These are phyloP conservation scores for Apium graveolens DNA, from an alignment of 129 eudicot genomes.

Conservation along the genomic window DNA sequence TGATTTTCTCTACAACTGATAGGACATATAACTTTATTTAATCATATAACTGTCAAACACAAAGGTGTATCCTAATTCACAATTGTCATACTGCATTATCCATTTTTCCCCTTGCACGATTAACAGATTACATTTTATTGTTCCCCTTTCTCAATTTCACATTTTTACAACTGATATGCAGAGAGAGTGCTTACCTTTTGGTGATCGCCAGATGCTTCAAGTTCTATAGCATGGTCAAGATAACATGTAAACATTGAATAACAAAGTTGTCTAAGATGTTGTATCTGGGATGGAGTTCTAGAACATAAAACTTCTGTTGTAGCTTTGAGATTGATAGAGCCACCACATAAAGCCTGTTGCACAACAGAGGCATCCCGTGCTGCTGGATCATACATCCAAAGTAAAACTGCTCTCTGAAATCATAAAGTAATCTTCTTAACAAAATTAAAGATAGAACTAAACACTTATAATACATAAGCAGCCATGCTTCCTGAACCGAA, in stretches of 20 bases:
- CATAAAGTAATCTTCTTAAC: background rate
- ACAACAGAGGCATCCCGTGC: slow-evolving; percentile 60
- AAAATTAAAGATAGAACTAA: background rate
- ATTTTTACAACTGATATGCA: background rate
- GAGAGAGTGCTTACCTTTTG: slow-evolving; percentile 40
- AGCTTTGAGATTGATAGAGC: slow-evolving; percentile 39
- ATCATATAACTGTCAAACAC: background rate
- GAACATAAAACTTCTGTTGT: slow-evolving; percentile 84
- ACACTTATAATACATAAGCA: background rate
- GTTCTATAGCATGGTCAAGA: slow-evolving; percentile 79
- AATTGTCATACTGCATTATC: too few relatives aligned
- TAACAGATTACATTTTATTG: too few relatives aligned
- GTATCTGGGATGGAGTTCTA: slow-evolving; percentile 62
- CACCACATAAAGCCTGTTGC: slow-evolving; percentile 35
- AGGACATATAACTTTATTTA: background rate
- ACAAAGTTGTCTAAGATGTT: slow-evolving; percentile 54
- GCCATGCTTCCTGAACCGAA: background rate
- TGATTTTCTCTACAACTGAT: slow-evolving; percentile 31
- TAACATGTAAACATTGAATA: slow-evolving; percentile 40
- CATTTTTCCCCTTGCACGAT: too few relatives aligned
- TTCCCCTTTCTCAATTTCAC: background rate
- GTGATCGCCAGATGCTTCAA: slow-evolving; percentile 63
- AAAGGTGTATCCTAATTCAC: background rate
- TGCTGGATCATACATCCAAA: slow-evolving; percentile 83
- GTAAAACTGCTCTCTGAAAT: slow-evolving; percentile 60